These are phyloP conservation scores for Phytophthora capsici DNA, from an alignment of 352 stramenopile species.

Conservation along the genomic window DNA sequence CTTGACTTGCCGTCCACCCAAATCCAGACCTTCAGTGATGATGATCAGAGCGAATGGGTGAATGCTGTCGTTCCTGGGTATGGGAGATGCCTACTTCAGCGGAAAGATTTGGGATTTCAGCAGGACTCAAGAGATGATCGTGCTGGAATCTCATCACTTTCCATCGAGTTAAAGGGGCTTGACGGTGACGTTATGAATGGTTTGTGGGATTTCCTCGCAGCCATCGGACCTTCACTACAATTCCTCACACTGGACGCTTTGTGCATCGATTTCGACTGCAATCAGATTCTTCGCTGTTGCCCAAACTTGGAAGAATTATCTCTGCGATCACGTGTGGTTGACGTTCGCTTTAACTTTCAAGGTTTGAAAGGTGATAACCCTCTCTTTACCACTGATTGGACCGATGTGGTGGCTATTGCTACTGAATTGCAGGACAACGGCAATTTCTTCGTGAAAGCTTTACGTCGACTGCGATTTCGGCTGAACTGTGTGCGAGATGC, in stretches of 20 bases:
- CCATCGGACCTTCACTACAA: background rate
- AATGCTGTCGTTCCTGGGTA: slow-evolving; percentile 8
- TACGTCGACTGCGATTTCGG: slow-evolving; percentile 1
- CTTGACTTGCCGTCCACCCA: background rate
- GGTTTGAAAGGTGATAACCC: background rate
- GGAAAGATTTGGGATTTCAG: slow-evolving; percentile 6
- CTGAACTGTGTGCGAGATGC: background rate
- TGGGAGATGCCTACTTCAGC: slow-evolving; percentile 11
- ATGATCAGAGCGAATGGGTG: slow-evolving; percentile 13
- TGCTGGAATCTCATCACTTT: slow-evolving; percentile 3
- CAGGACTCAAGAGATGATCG: background rate
- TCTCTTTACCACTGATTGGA: background rate
- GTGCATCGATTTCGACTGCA: background rate
- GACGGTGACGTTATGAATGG: background rate
- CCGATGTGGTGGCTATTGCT: background rate
- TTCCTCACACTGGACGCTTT: slow-evolving; percentile 4
- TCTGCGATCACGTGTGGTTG: background rate
- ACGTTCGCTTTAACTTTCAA: slow-evolving; percentile 2
- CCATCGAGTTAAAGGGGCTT: slow-evolving; percentile 1
- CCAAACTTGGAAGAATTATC: slow-evolving; percentile 20
- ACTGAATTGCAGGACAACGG: background rate
- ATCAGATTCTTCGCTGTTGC: slow-evolving; percentile 5
- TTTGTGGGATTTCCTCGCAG: background rate
- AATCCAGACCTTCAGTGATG: slow-evolving; percentile 12
- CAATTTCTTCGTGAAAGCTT: slow-evolving; percentile 1